Evolutionary conservation across 1,284 basidiomycete genomes (phyloP).

Genomic region (Ceratobasidium sp.): DNA sequence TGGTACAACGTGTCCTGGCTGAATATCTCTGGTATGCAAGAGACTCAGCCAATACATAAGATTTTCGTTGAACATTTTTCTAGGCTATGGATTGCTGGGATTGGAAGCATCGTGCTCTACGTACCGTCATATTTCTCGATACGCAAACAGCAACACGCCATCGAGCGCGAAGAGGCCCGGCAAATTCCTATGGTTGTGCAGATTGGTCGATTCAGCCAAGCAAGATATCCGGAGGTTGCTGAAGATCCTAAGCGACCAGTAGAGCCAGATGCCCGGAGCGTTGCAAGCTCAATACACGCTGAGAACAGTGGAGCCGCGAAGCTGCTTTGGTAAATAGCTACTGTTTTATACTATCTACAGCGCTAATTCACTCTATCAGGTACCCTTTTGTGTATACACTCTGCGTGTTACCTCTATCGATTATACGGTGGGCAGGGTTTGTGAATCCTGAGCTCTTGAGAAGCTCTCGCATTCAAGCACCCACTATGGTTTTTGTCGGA

Average conservation of each 20-base stretch:
- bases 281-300: constrained; percentile 4
- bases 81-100: constrained; percentile 41
- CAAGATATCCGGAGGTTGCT: not conserved
- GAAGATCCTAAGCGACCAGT: not conserved
- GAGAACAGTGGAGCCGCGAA: constrained; percentile 16
- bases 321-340: constrained; percentile 16
- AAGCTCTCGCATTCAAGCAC: not conserved
- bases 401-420: constrained; percentile 26
- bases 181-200: not conserved
- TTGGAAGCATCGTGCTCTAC: constrained; percentile 37
- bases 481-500: constrained; percentile 23
- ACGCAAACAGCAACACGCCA: constrained; percentile 18
- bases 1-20: constrained; percentile 10
- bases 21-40: constrained; percentile 41
- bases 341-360: not conserved
- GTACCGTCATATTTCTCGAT: constrained; percentile 28
- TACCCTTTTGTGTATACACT: constrained; percentile 34
- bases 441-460: constrained; percentile 19
- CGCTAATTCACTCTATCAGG: constrained; percentile 5
- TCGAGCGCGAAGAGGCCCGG: too few species aligned
- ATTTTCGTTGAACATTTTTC: not conserved
- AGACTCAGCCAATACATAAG: not conserved
- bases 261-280: not conserved
- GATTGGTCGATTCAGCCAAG: too few species aligned
- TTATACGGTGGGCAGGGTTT: constrained; percentile 38